A percentile compares a stretch with the other conserved stretches of the same genome.
Evolutionary conservation across 176 grass and related monocot species (phyloP).

Genomic region (Phyllostachys edulis): DNA sequence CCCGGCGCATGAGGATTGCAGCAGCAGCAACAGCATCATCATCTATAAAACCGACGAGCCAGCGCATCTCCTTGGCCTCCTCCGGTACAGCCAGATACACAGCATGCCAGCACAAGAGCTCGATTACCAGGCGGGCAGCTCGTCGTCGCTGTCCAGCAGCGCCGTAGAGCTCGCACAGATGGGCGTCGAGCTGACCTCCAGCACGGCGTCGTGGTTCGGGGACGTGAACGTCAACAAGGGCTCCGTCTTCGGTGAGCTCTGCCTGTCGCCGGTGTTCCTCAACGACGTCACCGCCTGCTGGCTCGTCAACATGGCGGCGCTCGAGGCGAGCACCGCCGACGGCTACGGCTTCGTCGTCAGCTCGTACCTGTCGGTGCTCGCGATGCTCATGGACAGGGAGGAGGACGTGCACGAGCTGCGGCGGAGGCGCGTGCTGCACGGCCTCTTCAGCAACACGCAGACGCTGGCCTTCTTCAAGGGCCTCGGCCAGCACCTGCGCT

Average conservation of each 20-base stretch:
- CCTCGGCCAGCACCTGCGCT: not conserved
- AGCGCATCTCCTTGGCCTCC: not conserved
- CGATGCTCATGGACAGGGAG: not conserved
- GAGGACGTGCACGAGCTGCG: not conserved
- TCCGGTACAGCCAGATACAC: not conserved
- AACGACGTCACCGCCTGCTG: not conserved
- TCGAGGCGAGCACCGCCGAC: not conserved
- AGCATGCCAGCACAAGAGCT: not conserved
- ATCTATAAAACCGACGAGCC: not conserved
- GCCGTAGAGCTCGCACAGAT: not conserved
- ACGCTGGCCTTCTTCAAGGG: not conserved
- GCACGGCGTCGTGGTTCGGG: not conserved
- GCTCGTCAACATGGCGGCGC: not conserved
- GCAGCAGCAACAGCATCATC: too few relatives aligned
- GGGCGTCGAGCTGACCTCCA: not conserved
- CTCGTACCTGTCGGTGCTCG: not conserved
- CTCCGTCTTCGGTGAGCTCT: not conserved
- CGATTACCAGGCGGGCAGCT: too few relatives aligned
- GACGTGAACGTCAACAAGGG: not conserved
- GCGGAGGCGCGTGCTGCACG: not conserved
- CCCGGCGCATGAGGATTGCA: too few relatives aligned
- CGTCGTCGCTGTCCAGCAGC: not conserved
- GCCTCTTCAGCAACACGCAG: not conserved
- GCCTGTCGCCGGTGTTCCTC: not conserved
- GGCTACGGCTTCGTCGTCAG: not conserved